Base-by-base conservation (phyloP, 306 rosid species). In the Gillenia trifoliata region DNA sequence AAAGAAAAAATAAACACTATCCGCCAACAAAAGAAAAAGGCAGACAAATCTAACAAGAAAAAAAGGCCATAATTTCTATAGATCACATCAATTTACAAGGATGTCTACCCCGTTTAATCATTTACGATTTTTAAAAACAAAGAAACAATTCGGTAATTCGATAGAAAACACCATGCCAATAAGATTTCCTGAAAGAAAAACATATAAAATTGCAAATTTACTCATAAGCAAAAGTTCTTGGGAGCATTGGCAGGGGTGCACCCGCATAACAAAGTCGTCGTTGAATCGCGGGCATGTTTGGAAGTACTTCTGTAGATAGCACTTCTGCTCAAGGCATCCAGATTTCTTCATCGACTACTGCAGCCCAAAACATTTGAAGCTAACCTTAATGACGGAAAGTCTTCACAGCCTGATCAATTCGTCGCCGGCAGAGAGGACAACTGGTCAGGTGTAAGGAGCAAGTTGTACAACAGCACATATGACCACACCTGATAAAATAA, bases 391-490 rank as follows among this genome's bases (percentile, higher is more conserved):
- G 98, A 47, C 96, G 98, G 83, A 85, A 94, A n/a, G 98, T 90
- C 82, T 89, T 94, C 55, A 94, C 99, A 0, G 85, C 87, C 81
- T 88, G 96, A 55, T 94, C 96, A 69, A 94, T 86, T 79, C 86
- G 82, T 25, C 88, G 84, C 81, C 98, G 96, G 83, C 99, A 94
- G 66, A 94, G 96, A 70, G 99, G 99, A 65, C 99, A 94, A 72
- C 12, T 90, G 80, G 92, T 88, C 83, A 94, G 81, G 78, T 92
- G 98, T 11, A 89, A 90, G 77, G 89, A 94, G 82, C 99, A 94
- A 43, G 86, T 65, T 66, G 82, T 88, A 68, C 99, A 94, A 83
- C 97, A 94, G 83, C 99, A 94, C 98, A 94, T 94, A 83, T 94
- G 99, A 70, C 99, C 99, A 66, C 99, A 94, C 88, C 99, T 94